Base-by-base conservation (phyloP, 306 rosid species). In the Fragaria vesca region DNA sequence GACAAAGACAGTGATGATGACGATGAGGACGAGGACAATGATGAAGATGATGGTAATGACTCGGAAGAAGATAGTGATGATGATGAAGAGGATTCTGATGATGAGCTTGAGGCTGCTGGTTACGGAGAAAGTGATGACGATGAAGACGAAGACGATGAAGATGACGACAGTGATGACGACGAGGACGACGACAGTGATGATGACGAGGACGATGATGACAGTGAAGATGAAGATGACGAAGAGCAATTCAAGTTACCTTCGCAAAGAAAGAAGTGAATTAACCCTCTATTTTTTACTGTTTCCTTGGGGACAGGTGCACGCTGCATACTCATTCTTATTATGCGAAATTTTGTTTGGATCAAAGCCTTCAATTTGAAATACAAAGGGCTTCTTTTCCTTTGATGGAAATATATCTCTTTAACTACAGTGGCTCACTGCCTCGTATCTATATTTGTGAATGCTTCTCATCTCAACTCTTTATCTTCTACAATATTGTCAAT, bases 11-110 rank as follows among this genome's bases (percentile, higher is more conserved):
- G 43, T 2, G 73, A 72, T 0, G 40, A 50, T 4, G 76, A 78
- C 5, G 34, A 62, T 0, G 79, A 50, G 16, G 69, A 46, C 0
- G 68, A 40, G 16, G 77, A 21, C 73, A 3, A 66, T 9, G 76
- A 74, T 43, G 74, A 54, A 2, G 75, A 66, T 66, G 65, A 42
- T 17, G 61, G 58, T 26, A 55, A 69, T 21, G 83, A 76, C 21
- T 48, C 65, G 2, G 73, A 80, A 12, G 72, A 75, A 1, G 80
- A 55, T 5, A 68, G 38, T 21, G 75, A 68, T 18, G 74, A 77
- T 20, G 80, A 71, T 3, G 76, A 57, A 16, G 72, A 36, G 3
- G 66, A 48, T n/a, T 71, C 73, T 2, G 82, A 79, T 6, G 77
- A 58, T 4, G 40, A 62, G 67, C 42, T 62, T 62, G 42, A 4